A percentile compares a stretch with the other conserved stretches of the same genome.
phyloP scores from a whole-genome alignment of 176 grass and related monocot genomes.

The Rhynchospora tenuis region DNA sequence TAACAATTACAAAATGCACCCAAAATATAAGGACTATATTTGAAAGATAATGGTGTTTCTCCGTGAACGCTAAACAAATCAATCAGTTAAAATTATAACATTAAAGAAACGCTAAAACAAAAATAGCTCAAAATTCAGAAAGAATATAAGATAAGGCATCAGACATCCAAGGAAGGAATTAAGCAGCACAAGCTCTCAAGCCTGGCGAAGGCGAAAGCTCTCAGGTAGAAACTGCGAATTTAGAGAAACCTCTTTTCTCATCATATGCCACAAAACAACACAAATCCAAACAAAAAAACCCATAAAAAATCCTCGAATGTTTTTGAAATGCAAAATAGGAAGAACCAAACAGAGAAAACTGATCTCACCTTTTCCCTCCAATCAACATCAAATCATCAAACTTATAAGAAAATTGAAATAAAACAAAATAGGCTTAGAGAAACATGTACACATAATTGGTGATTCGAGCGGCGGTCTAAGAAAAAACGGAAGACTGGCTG shows the following conservation, averaged over 20 bases:
- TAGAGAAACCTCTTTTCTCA: constrained; percentile 19
- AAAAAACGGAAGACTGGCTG: neutral
- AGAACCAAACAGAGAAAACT: neutral
- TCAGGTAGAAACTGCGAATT: constrained; percentile 22
- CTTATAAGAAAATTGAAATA: too few species aligned
- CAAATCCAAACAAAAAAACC: neutral
- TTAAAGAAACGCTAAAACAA: neutral
- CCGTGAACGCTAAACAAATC: too few species aligned
- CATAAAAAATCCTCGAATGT: neutral
- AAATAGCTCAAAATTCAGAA: neutral
- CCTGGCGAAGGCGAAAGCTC: constrained; percentile 25
- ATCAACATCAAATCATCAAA: neutral
- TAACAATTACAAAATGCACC: too few species aligned
- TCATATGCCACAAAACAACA: neutral
- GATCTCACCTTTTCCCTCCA: neutral
- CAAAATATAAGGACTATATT: too few species aligned
- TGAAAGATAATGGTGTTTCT: too few species aligned
- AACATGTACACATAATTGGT: too few species aligned
- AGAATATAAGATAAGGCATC: neutral
- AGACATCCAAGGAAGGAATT: constrained; percentile 28
- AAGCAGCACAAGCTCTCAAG: constrained; percentile 17
- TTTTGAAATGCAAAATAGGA: neutral
- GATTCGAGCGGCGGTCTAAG: neutral
- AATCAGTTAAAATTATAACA: too few species aligned
- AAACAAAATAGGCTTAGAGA: too few species aligned